Base-by-base conservation (phyloP, 2,329 filamentous ascomycete species). In the Penicillium concentricum region DNA sequence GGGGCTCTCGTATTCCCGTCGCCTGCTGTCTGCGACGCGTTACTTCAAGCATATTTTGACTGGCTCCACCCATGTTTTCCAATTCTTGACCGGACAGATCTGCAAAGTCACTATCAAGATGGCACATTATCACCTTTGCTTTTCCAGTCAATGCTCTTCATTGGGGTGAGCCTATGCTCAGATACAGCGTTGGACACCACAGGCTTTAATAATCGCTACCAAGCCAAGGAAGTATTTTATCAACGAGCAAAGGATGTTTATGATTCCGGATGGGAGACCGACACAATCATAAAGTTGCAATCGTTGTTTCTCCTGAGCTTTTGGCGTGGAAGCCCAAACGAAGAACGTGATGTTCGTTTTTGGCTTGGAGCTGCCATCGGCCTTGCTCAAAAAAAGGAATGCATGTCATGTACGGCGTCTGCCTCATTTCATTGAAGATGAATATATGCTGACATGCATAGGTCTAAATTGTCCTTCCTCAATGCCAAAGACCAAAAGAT, bases 21-120 rank as follows among this genome's bases (percentile, higher is more conserved):
- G 2, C 61, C 70, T 15, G 64, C 74, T 2, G 72, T 78, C 18
- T 77, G 78, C 41, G 69, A 79, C 4, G 73, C 73, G 1, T 71
- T 82, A 0, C 63, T 84, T 0, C 70, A 76, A 18, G 81, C 81
- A 0, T 85, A 84, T 68, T 84, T 85, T 53, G 71, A 74, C 22
- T 82, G 81, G 77, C 84, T 84, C 51, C 82, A 85, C 59, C 81
- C 82, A 0, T 81, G 80, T 52, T 85, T 84, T 46, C 81, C 82
- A 0, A 75, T 85, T 13, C 61, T 85, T 0, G 80, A 84, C 60
- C 76, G 80, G 4, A 69, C 70, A 1, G 75, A 77, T 0, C 69
- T 82, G 9, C 72, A 76, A 52, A 66, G 69, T 2, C 68, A 70
- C 2, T 76, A 81, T 38, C 68, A 67, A 8, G 69, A 72, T 10